Conservation (phyloP, 495 filamentous ascomycete genomes). For the Lichenothelia convexa region DNA sequence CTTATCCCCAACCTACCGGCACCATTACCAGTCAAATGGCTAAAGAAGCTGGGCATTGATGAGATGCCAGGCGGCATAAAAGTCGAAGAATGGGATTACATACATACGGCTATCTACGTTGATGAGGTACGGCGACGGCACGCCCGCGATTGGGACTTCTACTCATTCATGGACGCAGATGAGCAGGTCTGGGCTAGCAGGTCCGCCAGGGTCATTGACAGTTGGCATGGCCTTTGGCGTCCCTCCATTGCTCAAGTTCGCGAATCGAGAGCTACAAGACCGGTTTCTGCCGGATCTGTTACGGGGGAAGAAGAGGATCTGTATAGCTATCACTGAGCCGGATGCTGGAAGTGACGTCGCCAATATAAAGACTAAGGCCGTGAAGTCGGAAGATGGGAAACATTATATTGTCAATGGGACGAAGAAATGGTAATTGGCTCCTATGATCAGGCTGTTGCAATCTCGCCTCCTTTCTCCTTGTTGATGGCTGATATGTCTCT, state of each 20-base stretch:
- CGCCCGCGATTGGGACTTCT: too few relatives aligned
- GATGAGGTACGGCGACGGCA: slow-evolving; percentile 43
- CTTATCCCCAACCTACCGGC: slow-evolving; percentile 45
- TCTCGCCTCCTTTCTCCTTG: too few relatives aligned
- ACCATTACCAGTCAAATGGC: slow-evolving; percentile 47
- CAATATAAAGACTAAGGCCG: slow-evolving; percentile 48
- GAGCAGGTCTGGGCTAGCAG: slow-evolving; percentile 42
- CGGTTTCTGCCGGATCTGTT: slow-evolving; percentile 45
- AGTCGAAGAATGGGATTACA: slow-evolving; percentile 58
- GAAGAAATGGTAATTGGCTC: slow-evolving; percentile 55
- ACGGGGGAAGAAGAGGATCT: slow-evolving; percentile 43
- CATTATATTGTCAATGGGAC: slow-evolving; percentile 54
- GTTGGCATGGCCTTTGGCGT: slow-evolving; percentile 55
- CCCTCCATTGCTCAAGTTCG: slow-evolving; percentile 52
- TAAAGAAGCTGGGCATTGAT: slow-evolving; percentile 39
- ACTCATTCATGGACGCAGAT: too few relatives aligned
- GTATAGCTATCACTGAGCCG: slow-evolving; percentile 67
- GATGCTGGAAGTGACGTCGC: slow-evolving; percentile 55
- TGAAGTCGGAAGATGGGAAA: slow-evolving; percentile 41
- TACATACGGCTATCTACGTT: slow-evolving; percentile 47
- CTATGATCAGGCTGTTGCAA: too few relatives aligned
- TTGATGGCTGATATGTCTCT: too few relatives aligned
- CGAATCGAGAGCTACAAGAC: slow-evolving; percentile 38
- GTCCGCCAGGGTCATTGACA: slow-evolving; percentile 40
- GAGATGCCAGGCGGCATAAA: slow-evolving; percentile 35